These are phyloP conservation scores for Penicillium crustosum DNA, from an alignment of 2,329 filamentous ascomycete species.

Conservation along the genomic window DNA sequence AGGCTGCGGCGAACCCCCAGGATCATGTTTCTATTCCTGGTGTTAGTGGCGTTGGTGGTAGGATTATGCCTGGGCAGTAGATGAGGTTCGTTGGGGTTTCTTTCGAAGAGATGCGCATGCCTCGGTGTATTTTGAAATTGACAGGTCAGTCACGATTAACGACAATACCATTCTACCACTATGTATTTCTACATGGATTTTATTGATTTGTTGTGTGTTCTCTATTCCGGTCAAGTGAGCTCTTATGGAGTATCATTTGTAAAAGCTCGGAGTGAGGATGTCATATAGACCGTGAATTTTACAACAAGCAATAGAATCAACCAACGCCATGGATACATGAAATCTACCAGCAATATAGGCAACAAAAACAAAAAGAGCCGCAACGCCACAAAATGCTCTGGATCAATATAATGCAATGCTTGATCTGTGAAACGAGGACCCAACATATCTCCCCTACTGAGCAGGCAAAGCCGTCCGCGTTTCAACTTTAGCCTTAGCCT, in stretches of 20 bases:
- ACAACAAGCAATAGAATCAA: neutral
- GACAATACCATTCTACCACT: constrained; percentile 2
- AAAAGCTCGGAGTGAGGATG: neutral
- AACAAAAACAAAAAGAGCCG: constrained; percentile 11
- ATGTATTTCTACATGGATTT: neutral
- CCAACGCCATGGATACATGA: constrained; percentile 10
- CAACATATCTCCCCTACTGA: constrained; percentile 18
- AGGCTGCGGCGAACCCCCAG: constrained; percentile 85
- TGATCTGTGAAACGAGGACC: constrained; percentile 2
- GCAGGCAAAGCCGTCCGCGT: constrained; percentile 26
- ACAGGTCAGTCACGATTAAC: constrained; percentile 1
- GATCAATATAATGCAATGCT: constrained; percentile 16
- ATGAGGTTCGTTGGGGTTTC: neutral
- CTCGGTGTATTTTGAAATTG: neutral
- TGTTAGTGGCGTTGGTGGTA: constrained; percentile 40
- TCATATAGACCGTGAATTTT: neutral
- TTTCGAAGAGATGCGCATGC: neutral
- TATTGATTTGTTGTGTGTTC: neutral
- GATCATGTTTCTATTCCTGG: constrained; percentile 66
- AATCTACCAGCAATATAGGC: neutral
- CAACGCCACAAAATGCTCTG: constrained; percentile 31
- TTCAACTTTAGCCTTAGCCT: constrained; percentile 29
- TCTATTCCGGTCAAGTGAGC: neutral
- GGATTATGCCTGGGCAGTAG: constrained; percentile 46
- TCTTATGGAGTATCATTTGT: neutral